Evolutionary conservation across 371 early-diverging fungal genomes (phyloP), one percentile per base, ranked within the genome.

Genomic region (Mucor piriformis): DNA sequence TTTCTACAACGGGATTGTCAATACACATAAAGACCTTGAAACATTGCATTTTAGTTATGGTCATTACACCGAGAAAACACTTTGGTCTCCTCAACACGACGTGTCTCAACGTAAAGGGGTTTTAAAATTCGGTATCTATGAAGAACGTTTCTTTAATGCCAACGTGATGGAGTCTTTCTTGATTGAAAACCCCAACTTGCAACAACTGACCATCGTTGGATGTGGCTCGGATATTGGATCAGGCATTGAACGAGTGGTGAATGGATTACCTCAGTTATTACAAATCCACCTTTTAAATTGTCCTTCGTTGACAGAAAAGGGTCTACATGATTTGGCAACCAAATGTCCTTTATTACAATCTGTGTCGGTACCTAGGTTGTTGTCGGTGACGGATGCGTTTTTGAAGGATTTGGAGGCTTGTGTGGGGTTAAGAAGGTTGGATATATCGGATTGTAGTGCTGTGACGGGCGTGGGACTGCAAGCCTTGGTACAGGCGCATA

Each of bases 401-500:
- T n/a, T 71, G 10, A 50, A 27, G 3, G 61, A 52, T 6, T 7
- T 78, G 11, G 54, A 50, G 4, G 20, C 25, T 6, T 12, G 16
- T 23, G 42, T 51, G 34, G 23, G 40, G 16, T 21, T 64, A 8
- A 58, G 50, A 24, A 50, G n/a, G 38, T 16, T 78, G 1, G 69
- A 78, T 54, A 50, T 78, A 4, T 64, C 70, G 1, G 29, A 48
- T 6, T 70, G 71, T 18, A 54, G 23, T 21, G 50, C 49, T 2
- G 57, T 78, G 1, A 75, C 75, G 3, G 78, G 78, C 10, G 25
- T 50, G 2, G 75, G 75, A 0, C 6, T 78, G 0, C 59, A 67
- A 12, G 32, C 54, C 0, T n/a, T 74, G 7, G 50, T 74, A 25
- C 54, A 63, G 7, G 34, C 53, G 2, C 57, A 66, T 18, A 40